These are phyloP conservation scores for Rhynchospora pubera DNA, from an alignment of 176 grass and related monocot species.

Conservation along the genomic window DNA sequence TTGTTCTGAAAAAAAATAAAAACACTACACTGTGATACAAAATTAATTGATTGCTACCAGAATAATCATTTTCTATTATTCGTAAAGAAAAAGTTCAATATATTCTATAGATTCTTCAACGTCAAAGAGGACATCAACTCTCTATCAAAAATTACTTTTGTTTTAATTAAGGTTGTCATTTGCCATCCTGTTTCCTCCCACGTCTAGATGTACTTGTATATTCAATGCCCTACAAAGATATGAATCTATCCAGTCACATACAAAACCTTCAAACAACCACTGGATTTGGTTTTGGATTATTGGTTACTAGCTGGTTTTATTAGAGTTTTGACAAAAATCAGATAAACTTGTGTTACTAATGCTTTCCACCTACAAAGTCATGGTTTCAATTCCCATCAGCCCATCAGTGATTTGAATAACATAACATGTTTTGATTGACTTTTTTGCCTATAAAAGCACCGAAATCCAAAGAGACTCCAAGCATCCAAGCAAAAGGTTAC, in stretches of 20 bases:
- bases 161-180: background rate
- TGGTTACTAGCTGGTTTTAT: background rate
- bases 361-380: background rate
- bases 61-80: too few species aligned
- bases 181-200: background rate
- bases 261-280: background rate
- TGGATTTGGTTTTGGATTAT: slow-evolving; percentile 13
- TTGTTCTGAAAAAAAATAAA: too few species aligned
- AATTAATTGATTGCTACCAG: too few species aligned
- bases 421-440: background rate
- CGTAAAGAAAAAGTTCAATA: too few species aligned
- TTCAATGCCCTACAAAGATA: background rate
- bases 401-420: background rate
- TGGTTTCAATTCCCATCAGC: background rate
- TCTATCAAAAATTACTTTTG: background rate
- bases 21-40: too few species aligned
- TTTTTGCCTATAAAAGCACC: slow-evolving; percentile 4
- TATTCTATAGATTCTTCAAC: too few species aligned
- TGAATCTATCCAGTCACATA: background rate
- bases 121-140: too few species aligned
- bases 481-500: background rate
- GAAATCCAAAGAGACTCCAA: background rate
- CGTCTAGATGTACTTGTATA: background rate
- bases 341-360: background rate
- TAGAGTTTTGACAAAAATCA: background rate